Evolutionary conservation across 1,284 basidiomycete genomes (phyloP).

Genomic region (Ganoderma meredithae): DNA sequence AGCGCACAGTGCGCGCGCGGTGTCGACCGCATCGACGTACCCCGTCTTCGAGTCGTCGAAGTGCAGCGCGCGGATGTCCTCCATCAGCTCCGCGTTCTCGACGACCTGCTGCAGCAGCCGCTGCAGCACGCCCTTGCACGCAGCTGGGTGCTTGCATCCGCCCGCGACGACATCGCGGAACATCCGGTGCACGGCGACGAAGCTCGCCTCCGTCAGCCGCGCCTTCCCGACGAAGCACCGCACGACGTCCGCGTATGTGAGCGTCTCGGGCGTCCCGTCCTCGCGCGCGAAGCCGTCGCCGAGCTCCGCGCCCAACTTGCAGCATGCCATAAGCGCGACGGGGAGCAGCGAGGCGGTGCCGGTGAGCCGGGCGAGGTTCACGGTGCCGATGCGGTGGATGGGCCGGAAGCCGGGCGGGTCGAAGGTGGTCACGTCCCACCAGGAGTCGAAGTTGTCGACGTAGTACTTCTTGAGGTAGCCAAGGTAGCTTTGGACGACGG

Average conservation of each 20-base stretch:
- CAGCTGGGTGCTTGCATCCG: conserved; percentile 10
- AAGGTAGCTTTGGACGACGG: conserved; percentile 16
- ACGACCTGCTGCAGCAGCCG: conserved; percentile 14
- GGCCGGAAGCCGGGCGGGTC: conserved; percentile 18
- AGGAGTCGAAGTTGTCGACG: conserved; percentile 19
- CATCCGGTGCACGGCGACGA: conserved; percentile 13
- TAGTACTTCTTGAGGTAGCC: conserved; percentile 24
- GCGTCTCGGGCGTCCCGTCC: conserved; percentile 22
- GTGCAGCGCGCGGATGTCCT: conserved; percentile 11
- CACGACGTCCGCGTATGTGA: conserved; percentile 15
- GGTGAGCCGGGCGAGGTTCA: conserved; percentile 26
- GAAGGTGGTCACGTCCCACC: conserved; percentile 15
- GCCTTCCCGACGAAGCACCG: conserved; percentile 19
- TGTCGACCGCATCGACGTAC: conserved; percentile 18
- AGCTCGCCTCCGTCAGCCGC: conserved; percentile 16
- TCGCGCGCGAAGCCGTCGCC: conserved; percentile 20
- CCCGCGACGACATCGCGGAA: conserved; percentile 11
- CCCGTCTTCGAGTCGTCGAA: conserved; percentile 17
- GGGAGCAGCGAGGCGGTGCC: conserved; percentile 19
- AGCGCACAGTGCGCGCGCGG: conserved; percentile 18
- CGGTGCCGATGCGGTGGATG: conserved; percentile 21
- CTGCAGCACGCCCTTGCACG: conserved; percentile 10
- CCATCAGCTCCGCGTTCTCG: conserved; percentile 18
- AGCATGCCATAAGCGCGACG: conserved; percentile 26
- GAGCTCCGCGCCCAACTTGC: conserved; percentile 16